These are phyloP conservation scores for Phoma sp. DNA, from an alignment of 2,329 filamentous ascomycete genomes.

Conservation along the genomic window DNA sequence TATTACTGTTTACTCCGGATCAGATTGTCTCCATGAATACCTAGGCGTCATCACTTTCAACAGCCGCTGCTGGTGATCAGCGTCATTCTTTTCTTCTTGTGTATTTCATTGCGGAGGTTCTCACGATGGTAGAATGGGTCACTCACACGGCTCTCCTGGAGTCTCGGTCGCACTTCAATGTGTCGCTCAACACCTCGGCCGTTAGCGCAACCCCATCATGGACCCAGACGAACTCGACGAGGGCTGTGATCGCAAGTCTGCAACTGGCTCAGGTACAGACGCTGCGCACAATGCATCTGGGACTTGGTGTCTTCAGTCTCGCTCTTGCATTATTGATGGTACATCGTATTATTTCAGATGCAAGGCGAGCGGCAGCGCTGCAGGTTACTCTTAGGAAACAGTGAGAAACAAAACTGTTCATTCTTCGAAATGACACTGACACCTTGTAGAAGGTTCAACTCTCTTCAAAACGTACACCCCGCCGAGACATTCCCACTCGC, in stretches of 20 bases:
- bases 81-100: conserved; percentile 41
- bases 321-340: conserved; percentile 44
- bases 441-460: conserved; percentile 39
- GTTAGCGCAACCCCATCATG: conserved; percentile 37
- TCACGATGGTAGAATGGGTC: conserved; percentile 48
- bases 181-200: conserved; percentile 43
- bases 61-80: conserved; percentile 50
- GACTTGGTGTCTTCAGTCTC: conserved; percentile 47
- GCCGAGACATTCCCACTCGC: conserved; percentile 50
- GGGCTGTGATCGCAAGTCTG: conserved; percentile 42
- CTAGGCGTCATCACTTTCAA: conserved; percentile 39
- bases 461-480: conserved; percentile 46
- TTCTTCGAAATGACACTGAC: conserved; percentile 17
- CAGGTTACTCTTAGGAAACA: conserved; percentile 39
- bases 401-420: conserved; percentile 27
- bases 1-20: conserved; percentile 44
- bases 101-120: conserved; percentile 35
- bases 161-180: conserved; percentile 47
- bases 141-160: conserved; percentile 39
- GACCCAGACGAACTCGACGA: conserved; percentile 39
- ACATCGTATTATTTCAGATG: conserved; percentile 47
- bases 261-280: conserved; percentile 47
- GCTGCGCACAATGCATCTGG: conserved; percentile 48
- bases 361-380: conserved; percentile 42
- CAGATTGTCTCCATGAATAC: conserved; percentile 47